phyloP scores from a whole-genome alignment of 345 rosid genomes.

The Brassica nigra region DNA sequence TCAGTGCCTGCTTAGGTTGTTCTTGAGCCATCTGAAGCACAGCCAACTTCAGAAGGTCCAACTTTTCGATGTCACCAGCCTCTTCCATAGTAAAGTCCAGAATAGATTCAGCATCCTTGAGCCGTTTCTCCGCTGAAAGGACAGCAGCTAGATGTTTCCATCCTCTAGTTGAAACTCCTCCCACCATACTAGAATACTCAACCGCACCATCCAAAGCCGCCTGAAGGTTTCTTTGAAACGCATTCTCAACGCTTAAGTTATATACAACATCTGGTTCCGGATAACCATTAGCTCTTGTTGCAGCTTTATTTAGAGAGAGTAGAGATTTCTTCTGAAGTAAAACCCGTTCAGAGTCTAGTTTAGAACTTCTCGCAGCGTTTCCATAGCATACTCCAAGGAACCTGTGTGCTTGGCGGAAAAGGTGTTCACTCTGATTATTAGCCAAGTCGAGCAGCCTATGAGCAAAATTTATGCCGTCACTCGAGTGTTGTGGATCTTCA shows the following conservation, averaged over 20 bases:
- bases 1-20: slow-evolving; percentile 84
- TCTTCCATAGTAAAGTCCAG: slow-evolving; percentile 79
- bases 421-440: slow-evolving; percentile 49
- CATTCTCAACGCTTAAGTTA: slow-evolving; percentile 72
- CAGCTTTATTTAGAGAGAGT: slow-evolving; percentile 61
- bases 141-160: slow-evolving; percentile 77
- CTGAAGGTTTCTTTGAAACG: slow-evolving; percentile 80
- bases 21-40: slow-evolving; percentile 79
- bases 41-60: slow-evolving; percentile 79
- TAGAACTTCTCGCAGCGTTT: slow-evolving; percentile 70
- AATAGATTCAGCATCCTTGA: slow-evolving; percentile 71
- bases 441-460: slow-evolving; percentile 50
- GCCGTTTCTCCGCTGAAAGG: slow-evolving; percentile 71
- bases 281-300: slow-evolving; percentile 49
- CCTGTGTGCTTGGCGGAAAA: slow-evolving; percentile 59
- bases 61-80: slow-evolving; percentile 60
- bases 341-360: slow-evolving; percentile 71
- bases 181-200: slow-evolving; percentile 53
- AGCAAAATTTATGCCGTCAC: slow-evolving; percentile 65
- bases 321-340: slow-evolving; percentile 62
- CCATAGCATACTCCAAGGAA: slow-evolving; percentile 90
- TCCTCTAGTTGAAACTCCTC: slow-evolving; percentile 64
- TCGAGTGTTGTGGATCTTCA: slow-evolving; percentile 59
- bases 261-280: slow-evolving; percentile 55
- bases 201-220: slow-evolving; percentile 68